Evolutionary conservation across 73 alveolate genomes (phyloP).

Genomic region (Paramecium tetraurelia): DNA sequence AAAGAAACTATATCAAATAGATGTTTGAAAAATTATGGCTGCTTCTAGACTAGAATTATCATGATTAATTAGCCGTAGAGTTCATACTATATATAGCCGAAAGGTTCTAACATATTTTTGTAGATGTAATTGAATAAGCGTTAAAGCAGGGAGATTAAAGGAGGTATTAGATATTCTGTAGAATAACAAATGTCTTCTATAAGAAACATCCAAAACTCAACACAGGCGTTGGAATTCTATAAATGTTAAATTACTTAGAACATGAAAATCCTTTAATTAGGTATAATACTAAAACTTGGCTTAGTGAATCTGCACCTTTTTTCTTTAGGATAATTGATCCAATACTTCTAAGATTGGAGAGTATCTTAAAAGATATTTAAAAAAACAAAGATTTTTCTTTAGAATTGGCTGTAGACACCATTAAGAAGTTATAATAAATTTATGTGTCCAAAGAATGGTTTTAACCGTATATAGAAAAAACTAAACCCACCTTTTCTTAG

Average conservation of each 20-base stretch:
- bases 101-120: not conserved
- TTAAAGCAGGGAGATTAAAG: constrained; percentile 5
- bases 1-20: not conserved
- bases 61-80: not conserved
- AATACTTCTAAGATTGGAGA: constrained; percentile 56
- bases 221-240: constrained; percentile 70
- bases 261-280: constrained; percentile 70
- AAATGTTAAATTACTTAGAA: constrained; percentile 72
- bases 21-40: not conserved
- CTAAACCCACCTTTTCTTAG: not conserved
- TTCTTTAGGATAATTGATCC: constrained; percentile 71
- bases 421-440: not conserved
- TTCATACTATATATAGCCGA: not conserved
- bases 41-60: not conserved
- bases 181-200: not conserved
- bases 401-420: not conserved
- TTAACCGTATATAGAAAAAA: not conserved
- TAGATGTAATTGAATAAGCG: not conserved
- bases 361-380: not conserved
- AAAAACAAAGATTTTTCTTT: not conserved
- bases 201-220: constrained; percentile 51
- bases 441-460: not conserved
- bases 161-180: constrained; percentile 25
- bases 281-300: constrained; percentile 74
- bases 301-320: constrained; percentile 59